A percentile compares a stretch with the other conserved stretches of the same genome.
Conservation (phyloP, 2,329 filamentous ascomycete genomes). For the Thelonectria blattea region DNA sequence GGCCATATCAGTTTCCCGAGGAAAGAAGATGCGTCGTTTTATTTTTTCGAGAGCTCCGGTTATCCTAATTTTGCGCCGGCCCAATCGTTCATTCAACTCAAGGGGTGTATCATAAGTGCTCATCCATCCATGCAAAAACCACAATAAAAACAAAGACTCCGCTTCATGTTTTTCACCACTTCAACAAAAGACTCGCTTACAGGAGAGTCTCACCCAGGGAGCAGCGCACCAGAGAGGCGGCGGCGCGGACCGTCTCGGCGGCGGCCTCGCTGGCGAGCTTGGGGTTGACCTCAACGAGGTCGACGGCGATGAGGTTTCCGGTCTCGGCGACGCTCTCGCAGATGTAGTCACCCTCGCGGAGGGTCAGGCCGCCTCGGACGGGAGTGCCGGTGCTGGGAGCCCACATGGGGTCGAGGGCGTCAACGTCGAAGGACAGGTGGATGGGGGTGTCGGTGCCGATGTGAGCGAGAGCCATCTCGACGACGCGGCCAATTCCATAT, state of each 20-base stretch:
- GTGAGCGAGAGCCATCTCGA: conserved; percentile 98
- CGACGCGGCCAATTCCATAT: conserved; percentile 91
- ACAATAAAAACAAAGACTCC: conserved; percentile 19
- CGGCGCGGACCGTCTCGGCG: conserved; percentile 88
- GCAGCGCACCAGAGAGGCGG: conserved; percentile 89
- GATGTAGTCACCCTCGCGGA: conserved; percentile 96
- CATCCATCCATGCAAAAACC: conserved; percentile 25
- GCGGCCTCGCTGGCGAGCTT: conserved; percentile 69
- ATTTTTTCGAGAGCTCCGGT: conserved; percentile 38
- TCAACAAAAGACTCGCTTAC: conserved; percentile 45
- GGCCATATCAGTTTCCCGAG: conserved; percentile 12
- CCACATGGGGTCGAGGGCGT: conserved; percentile 95
- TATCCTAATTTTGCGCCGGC: conserved; percentile 34
- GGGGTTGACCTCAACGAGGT: conserved; percentile 84
- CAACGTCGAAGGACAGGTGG: conserved; percentile 96
- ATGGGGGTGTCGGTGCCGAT: conserved; percentile 95
- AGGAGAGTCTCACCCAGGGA: conserved; percentile 90
- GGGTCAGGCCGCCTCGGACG: conserved; percentile 88
- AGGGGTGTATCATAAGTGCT: conserved; percentile 31
- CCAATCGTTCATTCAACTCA: conserved; percentile 39
- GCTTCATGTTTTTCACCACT: not conserved
- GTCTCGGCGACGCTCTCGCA: conserved; percentile 86
- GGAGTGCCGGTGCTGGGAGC: conserved; percentile 95
- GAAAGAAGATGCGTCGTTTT: conserved; percentile 36
- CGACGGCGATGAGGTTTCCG: conserved; percentile 78